phyloP scores from a whole-genome alignment of 2,329 filamentous ascomycete species.

The Diaporthe destruens region DNA sequence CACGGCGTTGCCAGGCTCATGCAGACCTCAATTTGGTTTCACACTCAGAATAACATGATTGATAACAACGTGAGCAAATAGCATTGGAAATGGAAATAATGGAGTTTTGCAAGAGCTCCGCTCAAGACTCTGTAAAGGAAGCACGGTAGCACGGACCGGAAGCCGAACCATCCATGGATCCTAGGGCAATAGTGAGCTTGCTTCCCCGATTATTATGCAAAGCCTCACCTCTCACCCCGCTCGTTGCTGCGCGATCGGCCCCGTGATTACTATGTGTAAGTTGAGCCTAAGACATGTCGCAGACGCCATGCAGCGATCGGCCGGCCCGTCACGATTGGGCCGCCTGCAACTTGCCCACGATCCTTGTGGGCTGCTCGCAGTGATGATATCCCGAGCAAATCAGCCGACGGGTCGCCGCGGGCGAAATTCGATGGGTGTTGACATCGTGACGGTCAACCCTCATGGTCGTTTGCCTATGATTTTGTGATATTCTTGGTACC shows the following conservation, averaged over 20 bases:
- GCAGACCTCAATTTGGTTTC: too few species aligned
- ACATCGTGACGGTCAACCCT: not conserved
- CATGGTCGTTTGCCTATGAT: not conserved
- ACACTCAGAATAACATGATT: too few species aligned
- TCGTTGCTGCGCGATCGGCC: slow-evolving; percentile 21
- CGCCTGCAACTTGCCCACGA: not conserved
- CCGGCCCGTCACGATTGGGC: slow-evolving; percentile 27
- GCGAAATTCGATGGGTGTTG: not conserved
- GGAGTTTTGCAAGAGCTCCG: too few species aligned
- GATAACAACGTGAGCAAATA: too few species aligned
- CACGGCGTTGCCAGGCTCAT: too few species aligned
- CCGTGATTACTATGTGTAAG: not conserved
- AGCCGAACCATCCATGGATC: not conserved
- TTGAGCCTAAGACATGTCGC: not conserved
- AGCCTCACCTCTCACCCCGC: slow-evolving; percentile 8
- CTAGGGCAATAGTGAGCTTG: not conserved
- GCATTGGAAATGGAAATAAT: too few species aligned
- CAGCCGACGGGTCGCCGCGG: slow-evolving; percentile 5
- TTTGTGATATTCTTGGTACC: not conserved
- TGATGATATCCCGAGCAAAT: slow-evolving; percentile 38
- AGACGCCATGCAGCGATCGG: not conserved
- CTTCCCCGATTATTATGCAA: slow-evolving; percentile 21
- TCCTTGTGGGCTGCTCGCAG: slow-evolving; percentile 27
- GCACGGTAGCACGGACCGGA: slow-evolving; percentile 27
- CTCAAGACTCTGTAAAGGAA: not conserved